Base-by-base conservation (phyloP, 208 protist species). In the Acanthamoeba comandoni region DNA sequence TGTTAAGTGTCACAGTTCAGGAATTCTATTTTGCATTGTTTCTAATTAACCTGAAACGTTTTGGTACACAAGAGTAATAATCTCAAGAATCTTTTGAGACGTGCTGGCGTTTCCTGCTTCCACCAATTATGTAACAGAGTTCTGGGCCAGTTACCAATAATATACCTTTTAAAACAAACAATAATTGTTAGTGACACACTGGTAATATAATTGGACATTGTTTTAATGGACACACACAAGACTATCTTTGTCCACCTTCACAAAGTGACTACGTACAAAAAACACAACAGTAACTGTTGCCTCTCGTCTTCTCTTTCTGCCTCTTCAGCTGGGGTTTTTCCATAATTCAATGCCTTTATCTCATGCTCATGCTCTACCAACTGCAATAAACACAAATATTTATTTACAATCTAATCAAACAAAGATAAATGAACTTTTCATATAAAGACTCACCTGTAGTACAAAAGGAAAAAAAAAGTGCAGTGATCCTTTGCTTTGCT, bases 61-160 rank as follows among this genome's bases (percentile, higher is more conserved):
- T 85, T 85, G 52, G 65, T 29, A 13, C 53, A 57, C 2, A 65
- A 31, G 15, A 43, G 17, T 12, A 85, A 55, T 7, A 85, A 26
- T 13, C 52, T 22, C 11, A 85, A 39, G 75, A 85, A 85, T 49
- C 24, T 11, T 12, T 64, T 26, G 39, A 57, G 13, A 29, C 65
- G 75, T 2, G 75, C 75, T 2, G 48, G 52, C 22, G 75, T 48
- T 19, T 85, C 75, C 53, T 85, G 31, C 11, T 24, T n/a, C 75
- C 75, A 85, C 75, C 75, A 85, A 26, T 85, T 57, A 55, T 85
- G 48, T 2, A 85, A 9, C 75, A 85, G n/a, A 11, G 58, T 29
- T 1, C 75, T 49, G 2, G 52, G 51, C 51, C 31, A 65, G 31
- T 85, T 85, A 15, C 65, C 53, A 24, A 85, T 24, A 1, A 85